These are phyloP conservation scores for Kokia cookei DNA, from an alignment of 441 rosid species.

Conservation along the genomic window DNA sequence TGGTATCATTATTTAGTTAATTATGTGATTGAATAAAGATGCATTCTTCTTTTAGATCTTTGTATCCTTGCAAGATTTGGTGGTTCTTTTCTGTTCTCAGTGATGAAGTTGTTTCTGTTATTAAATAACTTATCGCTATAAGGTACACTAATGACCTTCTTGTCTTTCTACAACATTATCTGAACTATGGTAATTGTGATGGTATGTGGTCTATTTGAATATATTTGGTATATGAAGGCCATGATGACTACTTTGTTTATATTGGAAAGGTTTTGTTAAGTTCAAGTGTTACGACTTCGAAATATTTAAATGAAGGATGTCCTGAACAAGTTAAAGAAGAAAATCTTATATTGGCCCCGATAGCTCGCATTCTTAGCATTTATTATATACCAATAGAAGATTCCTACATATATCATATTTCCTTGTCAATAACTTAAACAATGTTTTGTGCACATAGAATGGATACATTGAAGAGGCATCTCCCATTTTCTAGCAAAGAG, in stretches of 20 bases:
- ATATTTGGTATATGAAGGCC: neutral
- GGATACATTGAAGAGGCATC: conserved; percentile 63
- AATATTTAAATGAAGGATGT: neutral
- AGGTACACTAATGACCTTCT: neutral
- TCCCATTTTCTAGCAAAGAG: conserved; percentile 64
- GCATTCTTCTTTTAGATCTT: neutral
- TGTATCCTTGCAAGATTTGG: neutral
- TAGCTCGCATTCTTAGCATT: neutral
- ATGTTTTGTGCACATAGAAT: conserved; percentile 39
- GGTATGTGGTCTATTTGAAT: neutral
- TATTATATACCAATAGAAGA: neutral
- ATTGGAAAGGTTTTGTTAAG: neutral
- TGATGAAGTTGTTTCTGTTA: neutral
- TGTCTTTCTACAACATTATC: neutral
- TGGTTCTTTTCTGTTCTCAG: neutral
- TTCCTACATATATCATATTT: neutral
- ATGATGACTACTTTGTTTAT: neutral
- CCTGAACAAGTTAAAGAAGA: neutral
- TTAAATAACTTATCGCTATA: neutral
- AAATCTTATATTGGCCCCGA: neutral
- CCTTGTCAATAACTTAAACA: neutral
- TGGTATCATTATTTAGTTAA: neutral
- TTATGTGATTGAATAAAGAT: neutral
- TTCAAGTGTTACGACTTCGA: neutral
- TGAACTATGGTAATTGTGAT: neutral